A percentile compares a stretch with the other conserved stretches of the same genome.
phyloP scores from a whole-genome alignment of 306 rosid species.

The Rosa multiflora region DNA sequence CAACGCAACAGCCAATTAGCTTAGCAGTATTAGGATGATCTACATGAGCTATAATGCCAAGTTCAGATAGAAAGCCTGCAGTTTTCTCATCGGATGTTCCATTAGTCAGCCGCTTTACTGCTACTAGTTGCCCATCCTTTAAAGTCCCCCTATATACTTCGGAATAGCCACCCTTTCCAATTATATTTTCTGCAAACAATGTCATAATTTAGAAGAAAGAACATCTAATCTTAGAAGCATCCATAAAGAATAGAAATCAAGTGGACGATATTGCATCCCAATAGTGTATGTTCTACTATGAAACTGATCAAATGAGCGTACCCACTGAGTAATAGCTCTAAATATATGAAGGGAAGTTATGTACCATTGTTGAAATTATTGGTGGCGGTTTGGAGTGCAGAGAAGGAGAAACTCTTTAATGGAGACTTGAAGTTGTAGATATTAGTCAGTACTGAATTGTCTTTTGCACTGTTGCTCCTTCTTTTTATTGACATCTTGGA shows the following conservation, averaged over 20 bases:
- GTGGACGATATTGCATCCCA: not conserved
- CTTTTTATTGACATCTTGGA: slow-evolving; percentile 47
- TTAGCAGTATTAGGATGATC: slow-evolving; percentile 76
- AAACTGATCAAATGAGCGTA: not conserved
- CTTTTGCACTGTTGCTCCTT: slow-evolving; percentile 53
- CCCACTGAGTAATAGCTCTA: not conserved
- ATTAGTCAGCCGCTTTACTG: slow-evolving; percentile 56
- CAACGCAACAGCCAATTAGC: slow-evolving; percentile 68
- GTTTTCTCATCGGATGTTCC: slow-evolving; percentile 62
- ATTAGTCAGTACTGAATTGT: slow-evolving; percentile 28
- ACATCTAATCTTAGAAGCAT: not conserved
- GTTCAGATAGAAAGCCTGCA: slow-evolving; percentile 63
- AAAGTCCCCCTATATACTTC: slow-evolving; percentile 71
- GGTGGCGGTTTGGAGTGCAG: slow-evolving; percentile 60
- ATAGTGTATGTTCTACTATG: not conserved
- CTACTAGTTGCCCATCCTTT: slow-evolving; percentile 62
- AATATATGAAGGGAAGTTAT: slow-evolving; percentile 14
- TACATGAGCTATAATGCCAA: slow-evolving; percentile 70
- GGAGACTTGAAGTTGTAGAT: slow-evolving; percentile 50
- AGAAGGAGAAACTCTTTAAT: slow-evolving; percentile 45
- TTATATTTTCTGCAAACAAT: slow-evolving; percentile 48
- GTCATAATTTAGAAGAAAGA: slow-evolving; percentile 18
- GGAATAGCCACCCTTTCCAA: slow-evolving; percentile 80
- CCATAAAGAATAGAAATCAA: not conserved
- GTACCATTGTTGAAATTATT: slow-evolving; percentile 58